Percentiles rank a stretch among this genome's conserved stretches.
Conservation (phyloP, 192 early-diverging fungal genomes). For the Mortierella claussenii region DNA sequence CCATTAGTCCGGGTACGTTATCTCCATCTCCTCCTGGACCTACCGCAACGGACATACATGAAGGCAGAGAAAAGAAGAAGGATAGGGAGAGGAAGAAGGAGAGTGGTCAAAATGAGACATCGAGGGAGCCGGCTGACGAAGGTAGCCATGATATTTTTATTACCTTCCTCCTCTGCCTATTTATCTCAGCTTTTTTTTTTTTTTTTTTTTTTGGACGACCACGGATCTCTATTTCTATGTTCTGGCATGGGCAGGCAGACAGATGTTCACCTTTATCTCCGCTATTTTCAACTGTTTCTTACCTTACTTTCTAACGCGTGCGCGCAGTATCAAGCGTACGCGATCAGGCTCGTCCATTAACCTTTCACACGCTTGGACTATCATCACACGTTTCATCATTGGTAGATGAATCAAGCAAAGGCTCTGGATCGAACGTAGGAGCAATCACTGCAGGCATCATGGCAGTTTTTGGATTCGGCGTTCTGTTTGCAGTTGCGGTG, state of each 20-base stretch:
- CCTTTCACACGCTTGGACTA: too few relatives aligned
- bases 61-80: conserved; percentile 15
- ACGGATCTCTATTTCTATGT: too few relatives aligned
- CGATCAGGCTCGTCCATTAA: not conserved
- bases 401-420: not conserved
- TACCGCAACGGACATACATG: conserved; percentile 2
- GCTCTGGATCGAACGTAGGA: conserved; percentile 9
- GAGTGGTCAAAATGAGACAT: conserved; percentile 3
- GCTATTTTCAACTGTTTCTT: too few relatives aligned
- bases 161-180: too few relatives aligned
- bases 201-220: not conserved
- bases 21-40: conserved; percentile 14
- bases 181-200: not conserved
- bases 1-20: conserved; percentile 44
- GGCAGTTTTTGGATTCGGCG: conserved; percentile 16
- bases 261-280: too few relatives aligned
- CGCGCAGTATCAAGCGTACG: too few relatives aligned
- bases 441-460: conserved; percentile 21
- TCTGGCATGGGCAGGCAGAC: too few relatives aligned
- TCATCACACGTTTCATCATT: too few relatives aligned
- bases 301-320: too few relatives aligned
- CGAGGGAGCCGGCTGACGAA: conserved; percentile 18
- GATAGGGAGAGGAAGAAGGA: conserved; percentile 8
- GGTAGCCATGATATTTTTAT: conserved; percentile 20
- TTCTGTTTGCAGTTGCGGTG: conserved; percentile 20